Conservation (phyloP, 2,329 filamentous ascomycete genomes). For the Thelonectria rubi region DNA sequence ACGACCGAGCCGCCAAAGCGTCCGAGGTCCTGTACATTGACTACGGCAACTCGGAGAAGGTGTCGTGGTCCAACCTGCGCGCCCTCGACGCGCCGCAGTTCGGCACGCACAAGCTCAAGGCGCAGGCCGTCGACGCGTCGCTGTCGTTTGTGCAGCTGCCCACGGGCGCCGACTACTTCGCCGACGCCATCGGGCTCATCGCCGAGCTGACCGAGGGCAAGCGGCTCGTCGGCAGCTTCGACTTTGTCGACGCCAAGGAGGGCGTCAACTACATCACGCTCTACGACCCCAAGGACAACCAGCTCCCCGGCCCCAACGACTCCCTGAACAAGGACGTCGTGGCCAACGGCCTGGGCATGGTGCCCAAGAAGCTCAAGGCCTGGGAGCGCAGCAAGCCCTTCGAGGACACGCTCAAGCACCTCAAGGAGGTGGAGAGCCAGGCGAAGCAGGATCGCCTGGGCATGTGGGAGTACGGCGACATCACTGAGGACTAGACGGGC, state of each 20-base stretch:
- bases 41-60: conserved; percentile 92
- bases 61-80: conserved; percentile 85
- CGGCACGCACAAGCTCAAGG: conserved; percentile 79
- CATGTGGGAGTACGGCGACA: conserved; percentile 98
- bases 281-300: conserved; percentile 75
- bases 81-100: conserved; percentile 84
- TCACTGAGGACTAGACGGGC: conserved; percentile 81
- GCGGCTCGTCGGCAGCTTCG: conserved; percentile 88
- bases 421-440: conserved; percentile 77
- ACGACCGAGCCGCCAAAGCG: conserved; percentile 88
- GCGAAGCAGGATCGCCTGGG: conserved; percentile 84
- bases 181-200: conserved; percentile 80
- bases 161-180: conserved; percentile 80
- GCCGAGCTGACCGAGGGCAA: conserved; percentile 77
- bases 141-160: conserved; percentile 92
- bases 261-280: conserved; percentile 87
- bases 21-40: conserved; percentile 95
- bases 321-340: conserved; percentile 92
- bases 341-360: conserved; percentile 85
- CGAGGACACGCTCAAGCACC: conserved; percentile 73
- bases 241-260: conserved; percentile 81
- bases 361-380: conserved; percentile 87
- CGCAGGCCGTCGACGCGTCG: conserved; percentile 87
- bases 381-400: conserved; percentile 83
- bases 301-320: conserved; percentile 68